Evolutionary conservation across 345 rosid species (phyloP).

Genomic region (Streptanthus diversifolius): DNA sequence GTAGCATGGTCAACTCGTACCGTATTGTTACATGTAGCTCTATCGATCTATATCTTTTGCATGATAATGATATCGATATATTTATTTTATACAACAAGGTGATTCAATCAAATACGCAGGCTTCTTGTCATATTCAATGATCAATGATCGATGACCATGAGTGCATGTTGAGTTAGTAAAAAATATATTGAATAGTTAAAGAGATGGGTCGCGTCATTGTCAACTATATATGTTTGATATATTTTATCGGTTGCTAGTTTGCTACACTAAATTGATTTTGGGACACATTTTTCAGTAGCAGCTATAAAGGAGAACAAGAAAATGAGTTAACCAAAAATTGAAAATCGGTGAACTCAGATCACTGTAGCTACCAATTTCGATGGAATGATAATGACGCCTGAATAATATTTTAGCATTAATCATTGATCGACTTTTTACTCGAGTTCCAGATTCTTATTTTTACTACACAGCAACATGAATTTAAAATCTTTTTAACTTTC

Average conservation of each 20-base stretch:
- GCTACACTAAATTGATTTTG: not conserved
- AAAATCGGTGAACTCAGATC: not conserved
- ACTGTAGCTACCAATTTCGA: slow-evolving; percentile 3
- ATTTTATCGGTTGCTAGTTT: not conserved
- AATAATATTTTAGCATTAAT: not conserved
- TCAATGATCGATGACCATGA: slow-evolving; percentile 5
- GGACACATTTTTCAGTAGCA: not conserved
- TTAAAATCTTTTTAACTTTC: not conserved
- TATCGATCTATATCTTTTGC: not conserved
- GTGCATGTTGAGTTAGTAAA: slow-evolving; percentile 6
- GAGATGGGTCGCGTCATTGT: slow-evolving; percentile 12
- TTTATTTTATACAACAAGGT: not conserved
- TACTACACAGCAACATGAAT: not conserved
- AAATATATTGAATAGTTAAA: slow-evolving; percentile 2
- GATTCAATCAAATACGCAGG: not conserved
- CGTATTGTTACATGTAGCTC: not conserved
- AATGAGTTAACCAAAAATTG: not conserved
- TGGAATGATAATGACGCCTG: slow-evolving; percentile 8
- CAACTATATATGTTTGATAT: slow-evolving; percentile 2
- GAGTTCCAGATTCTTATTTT: not conserved
- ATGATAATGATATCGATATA: not conserved
- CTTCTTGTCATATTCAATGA: not conserved
- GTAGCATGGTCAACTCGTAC: slow-evolving; percentile 33
- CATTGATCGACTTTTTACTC: not conserved
- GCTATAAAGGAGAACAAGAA: not conserved